Evolutionary conservation across 345 rosid species (phyloP), one percentile per base, ranked within the genome.

Genomic region (Eucalyptus tenuipes): DNA sequence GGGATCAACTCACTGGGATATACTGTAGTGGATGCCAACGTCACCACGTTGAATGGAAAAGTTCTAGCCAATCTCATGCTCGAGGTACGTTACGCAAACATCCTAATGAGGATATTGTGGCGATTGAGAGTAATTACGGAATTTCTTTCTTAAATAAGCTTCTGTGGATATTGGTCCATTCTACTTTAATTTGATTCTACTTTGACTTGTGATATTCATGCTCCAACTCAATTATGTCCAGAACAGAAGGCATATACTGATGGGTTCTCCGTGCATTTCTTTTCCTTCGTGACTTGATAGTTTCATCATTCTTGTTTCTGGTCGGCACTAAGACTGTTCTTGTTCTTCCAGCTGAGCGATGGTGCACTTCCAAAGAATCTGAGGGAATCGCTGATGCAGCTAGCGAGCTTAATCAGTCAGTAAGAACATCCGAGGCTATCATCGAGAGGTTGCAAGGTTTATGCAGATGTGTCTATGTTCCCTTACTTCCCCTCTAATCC

Each of bases 1-100:
- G 92, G 89, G 84, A 87, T 97, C 49, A 64, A 92, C 85, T 93
- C 94, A 71, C 87, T 91, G 75, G 97, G 94, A 86, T 93, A 96
- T 89, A 92, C 89, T 82, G 94, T 95, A 47, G 90, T 93, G 31
- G 93, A 97, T 90, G 99, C 94, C 82, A 98, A 95, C 89, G 90
- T 98, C 85, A 95, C 95, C 57, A 95, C 95, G 50, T 91, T 91
- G 15, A 48, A 92, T 85, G 92, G 93, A 68, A 94, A 80, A 87
- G 96, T 92, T 88, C 92, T 93, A 84, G 92, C 92, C 89, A 89
- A 93, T 92, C 93, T 97, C 89, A 91, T 88, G 89, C 97, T 95
- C 59, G 93, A 95, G 99, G 99, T 95, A 92, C 87, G 87, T 29
- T 37, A 48, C 3, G 5, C 15, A 37, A 44, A 59, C 47, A n/a